A percentile compares a stretch with the other conserved stretches of the same genome.
phyloP scores from a whole-genome alignment of 306 rosid genomes.

The Pachyrhizus erosus region DNA sequence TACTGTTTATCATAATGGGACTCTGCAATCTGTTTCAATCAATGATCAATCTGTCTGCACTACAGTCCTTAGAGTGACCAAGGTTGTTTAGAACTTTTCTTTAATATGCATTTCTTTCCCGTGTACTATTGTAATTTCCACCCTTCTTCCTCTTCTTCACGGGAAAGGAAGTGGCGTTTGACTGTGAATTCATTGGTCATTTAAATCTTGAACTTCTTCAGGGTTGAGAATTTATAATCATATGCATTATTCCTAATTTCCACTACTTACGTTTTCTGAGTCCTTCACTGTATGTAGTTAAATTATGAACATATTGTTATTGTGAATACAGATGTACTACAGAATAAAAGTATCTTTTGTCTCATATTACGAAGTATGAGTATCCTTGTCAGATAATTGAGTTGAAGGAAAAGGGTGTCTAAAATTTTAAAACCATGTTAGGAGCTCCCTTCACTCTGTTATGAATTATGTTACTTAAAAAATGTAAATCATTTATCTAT shows the following conservation, averaged over 20 bases:
- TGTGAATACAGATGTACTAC: neutral
- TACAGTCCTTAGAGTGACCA: constrained; percentile 87
- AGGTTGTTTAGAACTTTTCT: constrained; percentile 58
- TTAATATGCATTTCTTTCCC: constrained; percentile 39
- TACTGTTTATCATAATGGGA: constrained; percentile 71
- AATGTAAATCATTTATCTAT: neutral
- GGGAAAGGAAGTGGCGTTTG: neutral
- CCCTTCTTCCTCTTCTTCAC: no score
- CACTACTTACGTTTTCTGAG: constrained; percentile 1
- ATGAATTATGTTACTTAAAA: constrained; percentile 1
- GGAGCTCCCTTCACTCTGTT: constrained; percentile 15
- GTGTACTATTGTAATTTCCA: no score
- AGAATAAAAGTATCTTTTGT: neutral
- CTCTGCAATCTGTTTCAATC: constrained; percentile 63
- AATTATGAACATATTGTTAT: neutral
- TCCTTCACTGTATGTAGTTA: neutral
- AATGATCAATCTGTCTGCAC: constrained; percentile 64
- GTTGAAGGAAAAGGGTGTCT: constrained; percentile 10
- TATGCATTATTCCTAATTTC: neutral
- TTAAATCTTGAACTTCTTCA: neutral
- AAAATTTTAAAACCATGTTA: constrained; percentile 20
- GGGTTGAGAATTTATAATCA: neutral
- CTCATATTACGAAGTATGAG: neutral
- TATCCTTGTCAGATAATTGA: neutral
- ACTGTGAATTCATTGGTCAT: constrained; percentile 21